phyloP scores from a whole-genome alignment of 139 green algal genomes.

The Chlamydomonas sp. region DNA sequence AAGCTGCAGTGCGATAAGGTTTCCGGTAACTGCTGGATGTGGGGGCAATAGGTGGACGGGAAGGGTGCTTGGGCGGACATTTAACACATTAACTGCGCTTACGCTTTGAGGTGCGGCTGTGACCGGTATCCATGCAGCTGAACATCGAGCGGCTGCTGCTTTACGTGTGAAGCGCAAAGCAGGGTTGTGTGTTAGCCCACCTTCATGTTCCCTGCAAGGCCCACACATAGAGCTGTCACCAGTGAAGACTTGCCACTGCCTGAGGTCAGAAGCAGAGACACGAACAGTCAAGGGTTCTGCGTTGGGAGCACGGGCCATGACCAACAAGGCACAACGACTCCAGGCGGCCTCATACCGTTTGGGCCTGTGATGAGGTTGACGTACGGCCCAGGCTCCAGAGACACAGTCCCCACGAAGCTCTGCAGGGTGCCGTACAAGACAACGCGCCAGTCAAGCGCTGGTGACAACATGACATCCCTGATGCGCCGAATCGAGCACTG shows the following conservation, averaged over 20 bases:
- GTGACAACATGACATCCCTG: too few relatives aligned
- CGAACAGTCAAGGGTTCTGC: neutral
- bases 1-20: too few relatives aligned
- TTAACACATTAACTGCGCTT: too few relatives aligned
- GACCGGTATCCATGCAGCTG: too few relatives aligned
- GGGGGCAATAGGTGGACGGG: too few relatives aligned
- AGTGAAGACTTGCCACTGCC: slow-evolving; percentile 92
- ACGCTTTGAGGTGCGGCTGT: too few relatives aligned
- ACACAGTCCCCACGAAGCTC: slow-evolving; percentile 71
- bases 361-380: slow-evolving; percentile 94
- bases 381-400: slow-evolving; percentile 65
- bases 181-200: neutral
- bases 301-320: neutral
- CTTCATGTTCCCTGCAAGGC: slow-evolving; percentile 73
- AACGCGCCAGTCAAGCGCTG: neutral
- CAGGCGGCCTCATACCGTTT: slow-evolving; percentile 71
- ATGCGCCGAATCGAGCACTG: too few relatives aligned
- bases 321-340: neutral
- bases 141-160: too few relatives aligned
- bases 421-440: slow-evolving; percentile 28
- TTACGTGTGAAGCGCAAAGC: too few relatives aligned
- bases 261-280: slow-evolving; percentile 26
- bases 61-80: too few relatives aligned
- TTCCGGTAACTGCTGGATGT: too few relatives aligned
- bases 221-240: slow-evolving; percentile 89